Conservation (phyloP, 2,329 filamentous ascomycete genomes). For the Diaporthe sp. region DNA sequence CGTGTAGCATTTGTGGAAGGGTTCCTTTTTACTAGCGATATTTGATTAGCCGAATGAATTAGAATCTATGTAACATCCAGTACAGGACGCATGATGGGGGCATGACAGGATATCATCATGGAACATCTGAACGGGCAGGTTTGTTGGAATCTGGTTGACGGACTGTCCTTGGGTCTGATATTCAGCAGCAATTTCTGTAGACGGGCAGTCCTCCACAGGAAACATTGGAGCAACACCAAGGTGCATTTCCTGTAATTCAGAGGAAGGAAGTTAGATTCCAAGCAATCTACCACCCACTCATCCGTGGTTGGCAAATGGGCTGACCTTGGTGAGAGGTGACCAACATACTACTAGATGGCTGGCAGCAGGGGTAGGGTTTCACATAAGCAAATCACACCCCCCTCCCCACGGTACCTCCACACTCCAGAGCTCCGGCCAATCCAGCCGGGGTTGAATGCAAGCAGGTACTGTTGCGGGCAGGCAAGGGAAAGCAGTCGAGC, state of each 20-base stretch:
- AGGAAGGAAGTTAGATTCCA: too few relatives aligned
- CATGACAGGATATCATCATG: background rate
- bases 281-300: background rate
- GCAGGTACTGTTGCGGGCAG: background rate
- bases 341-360: too few relatives aligned
- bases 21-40: slow-evolving; percentile 26
- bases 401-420: slow-evolving; percentile 14
- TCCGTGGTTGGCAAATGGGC: background rate
- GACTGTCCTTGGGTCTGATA: too few relatives aligned
- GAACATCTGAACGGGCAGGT: background rate
- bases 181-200: too few relatives aligned
- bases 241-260: too few relatives aligned
- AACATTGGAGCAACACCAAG: too few relatives aligned
- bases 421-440: background rate
- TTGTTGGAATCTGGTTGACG: too few relatives aligned
- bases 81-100: background rate
- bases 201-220: too few relatives aligned
- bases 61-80: background rate
- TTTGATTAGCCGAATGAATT: slow-evolving; percentile 24
- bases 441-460: slow-evolving; percentile 10
- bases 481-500: slow-evolving; percentile 16
- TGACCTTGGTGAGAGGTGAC: background rate
- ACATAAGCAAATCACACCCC: background rate
- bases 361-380: background rate
- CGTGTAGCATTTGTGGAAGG: slow-evolving; percentile 5